Base-by-base conservation (phyloP, 176 grass and related monocot genomes). In the Triticum urartu region DNA sequence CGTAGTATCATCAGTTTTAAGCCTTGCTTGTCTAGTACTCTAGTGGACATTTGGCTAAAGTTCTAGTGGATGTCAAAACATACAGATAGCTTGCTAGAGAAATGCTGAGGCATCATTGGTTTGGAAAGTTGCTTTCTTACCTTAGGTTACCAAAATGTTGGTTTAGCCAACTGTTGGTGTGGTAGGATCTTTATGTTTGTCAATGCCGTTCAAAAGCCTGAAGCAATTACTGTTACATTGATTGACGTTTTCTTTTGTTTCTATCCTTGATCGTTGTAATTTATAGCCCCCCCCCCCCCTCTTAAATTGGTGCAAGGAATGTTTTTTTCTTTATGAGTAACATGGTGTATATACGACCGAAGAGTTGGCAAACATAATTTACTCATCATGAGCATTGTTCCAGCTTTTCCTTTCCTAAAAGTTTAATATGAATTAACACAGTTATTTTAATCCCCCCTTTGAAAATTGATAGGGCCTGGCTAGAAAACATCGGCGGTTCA, bases 401-500 rank as follows among this genome's bases (percentile, higher is more conserved):
- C 52, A 60, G 34, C 26, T 7, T 25, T 70, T 86, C 65, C 33
- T 80, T 83, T 22, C 33, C 6, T n/a, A 79, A 14, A 60, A 68
- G 18, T 82, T 50, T 25, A 74, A 35, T 73, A 60, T 75, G 35
- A 40, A 83, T 66, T 32, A 32, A 65, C 43, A 40, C 68, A 22
- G 25, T 66, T 85, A 36, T 38, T 66, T 85, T 42, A 79, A 45
- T 30, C 34, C 32, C 54, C 64, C 43, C 13, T 70, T 26, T 79
- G 62, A 2, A 84, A 68, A 87, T 66, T 78, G 40, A 28, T 43
- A 98, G 97, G 94, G 28, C 8, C 73, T 92, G 21, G 84, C 88
- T 67, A 73, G 86, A 83, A 98, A 89, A 80, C 80, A 92, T 45
- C 92, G 90, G 13, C 85, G 96, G 3, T 98, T 98, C 88, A 98